phyloP scores from a whole-genome alignment of 331 rosid genomes.

The Ulmus americana region DNA sequence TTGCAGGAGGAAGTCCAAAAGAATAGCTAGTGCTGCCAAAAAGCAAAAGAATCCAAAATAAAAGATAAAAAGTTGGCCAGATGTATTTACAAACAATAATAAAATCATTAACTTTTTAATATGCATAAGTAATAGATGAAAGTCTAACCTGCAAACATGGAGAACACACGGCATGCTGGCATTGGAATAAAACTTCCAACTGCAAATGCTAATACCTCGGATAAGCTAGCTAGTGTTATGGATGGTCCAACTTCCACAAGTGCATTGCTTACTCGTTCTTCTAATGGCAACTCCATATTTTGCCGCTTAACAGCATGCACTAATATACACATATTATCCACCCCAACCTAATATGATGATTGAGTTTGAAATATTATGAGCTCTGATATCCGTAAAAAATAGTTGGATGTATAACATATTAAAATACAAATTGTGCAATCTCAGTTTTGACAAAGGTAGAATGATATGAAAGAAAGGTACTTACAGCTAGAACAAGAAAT shows the following conservation, averaged over 20 bases:
- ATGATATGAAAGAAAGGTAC: constrained; percentile 28
- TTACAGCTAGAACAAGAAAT: constrained; percentile 95
- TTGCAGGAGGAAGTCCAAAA: constrained; percentile 92
- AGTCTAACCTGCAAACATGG: constrained; percentile 92
- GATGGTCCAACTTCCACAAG: constrained; percentile 99
- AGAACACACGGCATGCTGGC: constrained; percentile 99
- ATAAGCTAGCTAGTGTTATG: constrained; percentile 85
- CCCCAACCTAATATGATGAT: constrained; percentile 72
- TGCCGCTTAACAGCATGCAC: constrained; percentile 97
- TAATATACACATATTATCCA: constrained; percentile 96
- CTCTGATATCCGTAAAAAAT: background rate
- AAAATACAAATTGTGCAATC: too few relatives aligned
- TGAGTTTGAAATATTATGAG: constrained; percentile 7
- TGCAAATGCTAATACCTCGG: constrained; percentile 95
- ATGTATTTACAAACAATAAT: constrained; percentile 15
- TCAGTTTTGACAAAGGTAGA: background rate
- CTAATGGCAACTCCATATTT: constrained; percentile 69
- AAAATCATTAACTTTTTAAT: constrained; percentile 3
- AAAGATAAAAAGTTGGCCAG: constrained; percentile 8
- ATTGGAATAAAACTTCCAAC: constrained; percentile 96
- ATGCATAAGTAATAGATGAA: constrained; percentile 13
- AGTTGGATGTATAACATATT: background rate
- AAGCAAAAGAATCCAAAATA: constrained; percentile 22
- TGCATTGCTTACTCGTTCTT: constrained; percentile 85
- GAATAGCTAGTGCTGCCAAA: constrained; percentile 84